These are phyloP conservation scores for Gracilaria gracilis DNA, from an alignment of 23 red algal genomes.

Conservation along the genomic window DNA sequence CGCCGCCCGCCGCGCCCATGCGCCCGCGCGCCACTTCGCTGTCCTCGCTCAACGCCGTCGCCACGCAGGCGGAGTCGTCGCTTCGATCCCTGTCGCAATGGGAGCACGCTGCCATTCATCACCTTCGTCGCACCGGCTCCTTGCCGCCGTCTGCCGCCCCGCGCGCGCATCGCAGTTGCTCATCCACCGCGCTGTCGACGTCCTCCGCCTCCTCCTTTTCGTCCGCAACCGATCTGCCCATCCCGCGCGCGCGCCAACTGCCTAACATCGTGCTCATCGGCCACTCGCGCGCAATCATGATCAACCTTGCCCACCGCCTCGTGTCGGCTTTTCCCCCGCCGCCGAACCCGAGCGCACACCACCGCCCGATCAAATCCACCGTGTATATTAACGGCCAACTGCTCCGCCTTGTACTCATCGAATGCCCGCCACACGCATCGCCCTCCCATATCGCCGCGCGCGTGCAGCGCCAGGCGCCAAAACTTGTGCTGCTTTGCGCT, in stretches of 20 bases:
- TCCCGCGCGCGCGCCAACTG: not conserved
- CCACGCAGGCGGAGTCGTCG: constrained; percentile 53
- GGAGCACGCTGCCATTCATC: constrained; percentile 44
- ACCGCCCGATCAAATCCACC: constrained; percentile 26
- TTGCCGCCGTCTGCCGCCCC: not conserved
- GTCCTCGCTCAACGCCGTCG: constrained; percentile 39
- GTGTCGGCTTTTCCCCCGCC: constrained; percentile 42
- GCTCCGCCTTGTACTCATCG: constrained; percentile 66
- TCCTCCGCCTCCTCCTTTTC: not conserved
- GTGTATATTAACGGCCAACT: constrained; percentile 50
- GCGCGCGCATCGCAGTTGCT: not conserved
- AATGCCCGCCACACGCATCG: constrained; percentile 28
- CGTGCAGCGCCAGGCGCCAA: constrained; percentile 57
- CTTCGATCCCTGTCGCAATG: constrained; percentile 33
- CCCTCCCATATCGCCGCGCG: constrained; percentile 39
- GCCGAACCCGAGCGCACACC: not conserved
- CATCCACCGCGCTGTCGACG: not conserved
- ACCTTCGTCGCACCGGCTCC: constrained; percentile 36
- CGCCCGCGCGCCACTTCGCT: constrained; percentile 31
- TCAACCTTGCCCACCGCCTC: constrained; percentile 48
- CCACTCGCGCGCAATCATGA: constrained; percentile 43
- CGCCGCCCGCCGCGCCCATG: not conserved
- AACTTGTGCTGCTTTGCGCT: constrained; percentile 61
- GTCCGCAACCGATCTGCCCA: constrained; percentile 29
- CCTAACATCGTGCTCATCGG: constrained; percentile 55